These are phyloP conservation scores for Bothriochloa decipiens DNA, from an alignment of 176 grass and related monocot genomes.

Conservation along the genomic window DNA sequence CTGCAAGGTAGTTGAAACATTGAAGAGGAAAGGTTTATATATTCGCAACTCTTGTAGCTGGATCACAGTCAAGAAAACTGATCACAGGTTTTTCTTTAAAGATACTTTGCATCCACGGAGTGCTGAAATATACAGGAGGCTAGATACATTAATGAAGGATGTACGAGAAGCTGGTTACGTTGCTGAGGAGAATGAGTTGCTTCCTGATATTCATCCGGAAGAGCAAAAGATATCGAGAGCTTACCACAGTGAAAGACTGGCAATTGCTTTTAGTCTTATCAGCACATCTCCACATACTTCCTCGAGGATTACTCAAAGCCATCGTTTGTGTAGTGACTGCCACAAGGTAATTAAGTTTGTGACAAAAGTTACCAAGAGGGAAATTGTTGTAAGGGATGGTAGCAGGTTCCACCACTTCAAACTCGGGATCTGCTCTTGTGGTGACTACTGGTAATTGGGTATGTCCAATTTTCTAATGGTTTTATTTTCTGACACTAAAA, in stretches of 20 bases:
- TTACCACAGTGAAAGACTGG: constrained; percentile 81
- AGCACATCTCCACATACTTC: constrained; percentile 55
- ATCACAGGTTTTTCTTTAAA: constrained; percentile 70
- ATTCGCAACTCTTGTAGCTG: constrained; percentile 70
- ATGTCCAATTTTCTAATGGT: constrained; percentile 30
- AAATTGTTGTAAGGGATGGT: constrained; percentile 79
- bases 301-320: constrained; percentile 68
- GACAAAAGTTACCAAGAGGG: constrained; percentile 56
- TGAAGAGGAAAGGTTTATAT: constrained; percentile 58
- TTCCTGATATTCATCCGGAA: constrained; percentile 64
- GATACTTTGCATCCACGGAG: constrained; percentile 62
- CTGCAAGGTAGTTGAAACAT: constrained; percentile 51
- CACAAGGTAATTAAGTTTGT: constrained; percentile 71
- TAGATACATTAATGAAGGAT: constrained; percentile 64
- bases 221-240: constrained; percentile 41
- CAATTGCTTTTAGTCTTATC: constrained; percentile 82
- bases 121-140: constrained; percentile 64
- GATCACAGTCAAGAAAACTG: constrained; percentile 79
- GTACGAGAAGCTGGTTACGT: constrained; percentile 59
- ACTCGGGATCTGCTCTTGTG: constrained; percentile 77
- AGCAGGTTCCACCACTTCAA: constrained; percentile 93
- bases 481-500: constrained; percentile 14
- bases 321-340: constrained; percentile 72
- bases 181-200: constrained; percentile 56
- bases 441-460: constrained; percentile 86